Percentiles rank a stretch among this genome's conserved stretches.
Evolutionary conservation across 768 basidiomycete genomes (phyloP).

Genomic region (Tylopilus intermedius): DNA sequence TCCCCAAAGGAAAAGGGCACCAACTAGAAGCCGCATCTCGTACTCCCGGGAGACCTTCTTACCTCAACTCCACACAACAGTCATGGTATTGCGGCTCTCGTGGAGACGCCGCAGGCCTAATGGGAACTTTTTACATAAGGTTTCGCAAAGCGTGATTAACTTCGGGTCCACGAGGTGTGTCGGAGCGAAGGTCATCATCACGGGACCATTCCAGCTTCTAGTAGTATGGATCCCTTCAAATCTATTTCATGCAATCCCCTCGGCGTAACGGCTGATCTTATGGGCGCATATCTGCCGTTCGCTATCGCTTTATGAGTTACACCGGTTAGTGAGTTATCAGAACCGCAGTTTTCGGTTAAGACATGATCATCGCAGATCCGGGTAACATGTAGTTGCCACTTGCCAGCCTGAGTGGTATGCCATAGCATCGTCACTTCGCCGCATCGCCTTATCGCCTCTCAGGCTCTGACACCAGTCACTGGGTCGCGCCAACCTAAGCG

Average conservation of each 20-base stretch:
- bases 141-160: conserved; percentile 12
- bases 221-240: not conserved
- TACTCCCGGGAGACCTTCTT: not conserved
- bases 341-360: not conserved
- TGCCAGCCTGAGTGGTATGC: not conserved
- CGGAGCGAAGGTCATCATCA: conserved; percentile 11
- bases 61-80: conserved; percentile 7
- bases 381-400: not conserved
- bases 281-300: conserved; percentile 10
- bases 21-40: not conserved
- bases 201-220: conserved; percentile 7
- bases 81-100: conserved; percentile 9
- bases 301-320: not conserved
- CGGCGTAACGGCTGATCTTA: conserved; percentile 6
- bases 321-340: not conserved
- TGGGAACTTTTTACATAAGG: conserved; percentile 15
- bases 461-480: too few species aligned
- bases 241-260: conserved; percentile 10
- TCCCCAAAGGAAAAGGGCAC: not conserved
- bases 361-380: not conserved
- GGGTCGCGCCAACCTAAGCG: not conserved
- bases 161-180: conserved; percentile 15
- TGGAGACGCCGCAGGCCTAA: conserved; percentile 8
- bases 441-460: too few species aligned
- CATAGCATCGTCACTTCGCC: not conserved